These are phyloP conservation scores for Lentinula boryana DNA, from an alignment of 768 basidiomycete species.

Conservation along the genomic window DNA sequence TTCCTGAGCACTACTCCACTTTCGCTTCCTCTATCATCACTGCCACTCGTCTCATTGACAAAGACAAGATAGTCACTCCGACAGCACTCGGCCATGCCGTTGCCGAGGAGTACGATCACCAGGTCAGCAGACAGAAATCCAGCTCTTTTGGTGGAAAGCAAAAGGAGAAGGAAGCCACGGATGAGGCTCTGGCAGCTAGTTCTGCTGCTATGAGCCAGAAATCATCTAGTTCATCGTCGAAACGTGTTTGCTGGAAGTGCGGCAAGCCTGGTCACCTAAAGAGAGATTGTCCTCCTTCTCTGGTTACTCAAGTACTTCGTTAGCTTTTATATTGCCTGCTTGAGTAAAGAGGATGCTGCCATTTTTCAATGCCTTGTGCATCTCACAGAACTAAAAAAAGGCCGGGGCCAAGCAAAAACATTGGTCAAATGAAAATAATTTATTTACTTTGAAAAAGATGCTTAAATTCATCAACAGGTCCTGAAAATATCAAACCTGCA, in stretches of 20 bases:
- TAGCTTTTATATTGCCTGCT: too few relatives aligned
- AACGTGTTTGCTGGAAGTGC: slow-evolving; percentile 22
- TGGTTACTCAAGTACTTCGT: too few relatives aligned
- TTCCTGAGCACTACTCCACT: slow-evolving; percentile 19
- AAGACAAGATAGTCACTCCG: slow-evolving; percentile 12
- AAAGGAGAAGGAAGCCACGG: slow-evolving; percentile 10
- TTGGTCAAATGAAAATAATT: too few relatives aligned
- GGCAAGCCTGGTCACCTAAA: slow-evolving; percentile 19
- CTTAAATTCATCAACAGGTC: too few relatives aligned
- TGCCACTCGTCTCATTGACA: slow-evolving; percentile 9
- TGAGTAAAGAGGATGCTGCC: too few relatives aligned
- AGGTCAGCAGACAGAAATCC: neutral
- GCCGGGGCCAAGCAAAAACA: too few relatives aligned
- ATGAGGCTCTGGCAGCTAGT: slow-evolving; percentile 15
- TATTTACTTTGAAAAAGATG: too few relatives aligned
- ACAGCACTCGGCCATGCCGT: slow-evolving; percentile 18
- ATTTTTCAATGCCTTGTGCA: too few relatives aligned
- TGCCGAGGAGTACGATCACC: neutral
- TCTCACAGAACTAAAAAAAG: too few relatives aligned
- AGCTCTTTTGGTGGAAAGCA: slow-evolving; percentile 1
- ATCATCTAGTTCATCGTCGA: neutral
- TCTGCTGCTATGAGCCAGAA: slow-evolving; percentile 7
- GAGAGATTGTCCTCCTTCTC: neutral
- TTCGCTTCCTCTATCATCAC: slow-evolving; percentile 21
- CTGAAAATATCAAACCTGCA: too few relatives aligned